These are phyloP conservation scores for Pisolithus tinctorius DNA, from an alignment of 768 basidiomycete genomes.

Conservation along the genomic window DNA sequence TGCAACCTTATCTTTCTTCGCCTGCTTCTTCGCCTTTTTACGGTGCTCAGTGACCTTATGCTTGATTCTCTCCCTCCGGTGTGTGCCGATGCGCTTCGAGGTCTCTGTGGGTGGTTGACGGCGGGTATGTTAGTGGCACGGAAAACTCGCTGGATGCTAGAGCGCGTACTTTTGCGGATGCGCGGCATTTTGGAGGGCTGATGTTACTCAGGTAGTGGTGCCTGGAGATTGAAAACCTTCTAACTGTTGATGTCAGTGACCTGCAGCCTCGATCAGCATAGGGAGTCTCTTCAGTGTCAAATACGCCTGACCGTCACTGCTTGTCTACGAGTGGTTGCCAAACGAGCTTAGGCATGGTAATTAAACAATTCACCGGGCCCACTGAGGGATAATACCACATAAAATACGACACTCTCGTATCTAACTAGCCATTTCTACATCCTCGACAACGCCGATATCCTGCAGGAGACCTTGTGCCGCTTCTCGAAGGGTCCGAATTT, in stretches of 20 bases:
- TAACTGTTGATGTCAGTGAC: no score
- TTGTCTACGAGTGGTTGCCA: no score
- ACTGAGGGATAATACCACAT: not conserved
- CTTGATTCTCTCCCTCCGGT: constrained; percentile 65
- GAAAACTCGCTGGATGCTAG: not conserved
- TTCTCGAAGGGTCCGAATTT: constrained; percentile 53
- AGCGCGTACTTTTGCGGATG: constrained; percentile 58
- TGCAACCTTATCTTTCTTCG: constrained; percentile 66
- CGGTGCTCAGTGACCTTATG: constrained; percentile 70
- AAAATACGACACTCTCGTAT: not conserved
- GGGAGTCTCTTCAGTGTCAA: no score
- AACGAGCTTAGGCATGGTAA: not conserved
- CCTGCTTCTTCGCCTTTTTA: constrained; percentile 68
- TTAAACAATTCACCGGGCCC: not conserved
- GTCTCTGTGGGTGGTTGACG: constrained; percentile 51
- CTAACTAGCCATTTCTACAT: constrained; percentile 46
- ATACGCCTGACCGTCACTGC: no score
- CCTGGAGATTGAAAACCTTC: no score
- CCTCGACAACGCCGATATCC: constrained; percentile 31
- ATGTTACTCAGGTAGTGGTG: not conserved
- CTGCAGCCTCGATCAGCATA: no score
- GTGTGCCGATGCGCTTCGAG: constrained; percentile 69
- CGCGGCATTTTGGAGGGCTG: constrained; percentile 43
- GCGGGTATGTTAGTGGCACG: not conserved
- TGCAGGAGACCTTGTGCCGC: constrained; percentile 55